phyloP scores from a whole-genome alignment of 306 rosid genomes.

The Rosa lucieae region DNA sequence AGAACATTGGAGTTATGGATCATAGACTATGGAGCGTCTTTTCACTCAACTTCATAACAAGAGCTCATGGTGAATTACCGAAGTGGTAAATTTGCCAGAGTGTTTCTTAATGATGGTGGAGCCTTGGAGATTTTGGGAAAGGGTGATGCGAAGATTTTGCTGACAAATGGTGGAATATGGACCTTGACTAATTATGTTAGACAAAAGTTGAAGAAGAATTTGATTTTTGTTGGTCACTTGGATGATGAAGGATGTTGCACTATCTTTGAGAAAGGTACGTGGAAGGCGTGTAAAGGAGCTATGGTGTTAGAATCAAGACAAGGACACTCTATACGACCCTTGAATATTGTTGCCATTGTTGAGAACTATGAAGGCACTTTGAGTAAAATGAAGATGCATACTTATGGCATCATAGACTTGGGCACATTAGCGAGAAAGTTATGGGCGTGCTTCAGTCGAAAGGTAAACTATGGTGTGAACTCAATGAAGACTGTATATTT shows the following conservation, averaged over 20 bases:
- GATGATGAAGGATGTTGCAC: background rate
- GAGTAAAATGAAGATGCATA: background rate
- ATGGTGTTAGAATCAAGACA: background rate
- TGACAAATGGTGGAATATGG: background rate
- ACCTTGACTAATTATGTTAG: background rate
- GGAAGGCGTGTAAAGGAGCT: background rate
- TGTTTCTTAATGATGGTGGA: background rate
- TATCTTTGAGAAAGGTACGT: background rate
- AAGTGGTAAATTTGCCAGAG: background rate
- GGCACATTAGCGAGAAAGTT: constrained; percentile 1
- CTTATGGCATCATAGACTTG: background rate
- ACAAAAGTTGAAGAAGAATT: background rate
- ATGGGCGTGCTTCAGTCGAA: background rate
- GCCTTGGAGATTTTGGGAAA: background rate
- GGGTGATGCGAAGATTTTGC: background rate
- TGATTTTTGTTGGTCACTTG: background rate
- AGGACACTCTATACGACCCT: background rate
- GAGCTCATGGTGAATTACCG: background rate
- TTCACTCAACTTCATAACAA: background rate
- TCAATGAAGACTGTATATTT: background rate
- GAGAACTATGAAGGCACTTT: background rate
- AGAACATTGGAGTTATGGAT: background rate
- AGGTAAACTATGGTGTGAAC: background rate
- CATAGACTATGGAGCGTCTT: constrained; percentile 6
- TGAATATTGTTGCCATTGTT: background rate